phyloP scores from a whole-genome alignment of 2,329 filamentous ascomycete genomes.

The Stagonosporopsis tanaceti region DNA sequence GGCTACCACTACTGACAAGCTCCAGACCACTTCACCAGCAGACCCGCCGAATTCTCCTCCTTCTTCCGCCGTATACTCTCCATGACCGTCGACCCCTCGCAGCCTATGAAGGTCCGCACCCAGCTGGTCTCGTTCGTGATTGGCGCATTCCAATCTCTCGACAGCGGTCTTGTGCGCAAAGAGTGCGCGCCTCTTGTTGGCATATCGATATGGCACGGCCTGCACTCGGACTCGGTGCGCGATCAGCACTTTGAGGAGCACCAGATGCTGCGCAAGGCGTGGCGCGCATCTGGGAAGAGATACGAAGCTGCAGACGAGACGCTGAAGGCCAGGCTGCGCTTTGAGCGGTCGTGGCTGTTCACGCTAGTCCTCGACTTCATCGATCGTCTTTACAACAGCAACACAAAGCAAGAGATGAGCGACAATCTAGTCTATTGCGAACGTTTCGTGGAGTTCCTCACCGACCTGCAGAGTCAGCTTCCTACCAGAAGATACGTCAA shows the following conservation, averaged over 20 bases:
- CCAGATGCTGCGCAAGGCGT: conserved; percentile 82
- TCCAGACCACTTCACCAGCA: conserved; percentile 76
- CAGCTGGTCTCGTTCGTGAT: conserved; percentile 92
- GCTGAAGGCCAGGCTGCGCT: conserved; percentile 79
- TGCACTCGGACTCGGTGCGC: conserved; percentile 78
- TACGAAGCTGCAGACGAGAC: conserved; percentile 86
- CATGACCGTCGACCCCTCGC: conserved; percentile 71
- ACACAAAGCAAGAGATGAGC: conserved; percentile 51
- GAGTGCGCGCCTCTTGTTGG: conserved; percentile 96
- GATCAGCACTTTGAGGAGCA: conserved; percentile 76
- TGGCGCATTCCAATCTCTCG: conserved; percentile 90
- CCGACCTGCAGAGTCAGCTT: conserved; percentile 90
- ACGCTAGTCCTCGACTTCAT: conserved; percentile 85
- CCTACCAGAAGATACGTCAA: conserved; percentile 95
- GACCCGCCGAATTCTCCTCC: conserved; percentile 81
- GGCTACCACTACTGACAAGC: conserved; percentile 43
- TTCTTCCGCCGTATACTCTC: conserved; percentile 91
- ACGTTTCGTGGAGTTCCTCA: conserved; percentile 88
- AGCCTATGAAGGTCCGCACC: conserved; percentile 64
- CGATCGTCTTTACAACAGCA: conserved; percentile 68
- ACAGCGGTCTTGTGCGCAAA: conserved; percentile 87
- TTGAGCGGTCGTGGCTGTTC: conserved; percentile 94
- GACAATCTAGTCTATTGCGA: conserved; percentile 84
- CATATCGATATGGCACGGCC: conserved; percentile 94
- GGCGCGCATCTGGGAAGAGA: conserved; percentile 85